These are phyloP conservation scores for Yamadazyma mexicana DNA, from an alignment of 1,139 yeast species.

Conservation along the genomic window DNA sequence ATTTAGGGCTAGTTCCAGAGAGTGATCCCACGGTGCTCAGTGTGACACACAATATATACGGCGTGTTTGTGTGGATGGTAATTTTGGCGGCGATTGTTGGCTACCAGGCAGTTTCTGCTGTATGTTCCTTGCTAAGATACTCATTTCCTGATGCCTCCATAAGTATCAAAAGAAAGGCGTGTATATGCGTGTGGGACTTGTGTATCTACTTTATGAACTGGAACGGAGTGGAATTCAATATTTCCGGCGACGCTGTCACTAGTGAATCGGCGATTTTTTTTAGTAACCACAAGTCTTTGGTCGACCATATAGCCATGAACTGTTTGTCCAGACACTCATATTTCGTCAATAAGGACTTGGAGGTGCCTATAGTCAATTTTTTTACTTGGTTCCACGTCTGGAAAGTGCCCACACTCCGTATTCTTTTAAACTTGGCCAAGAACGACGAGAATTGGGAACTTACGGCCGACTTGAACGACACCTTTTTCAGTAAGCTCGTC, in stretches of 20 bases:
- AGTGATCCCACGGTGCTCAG: slow-evolving; percentile 14
- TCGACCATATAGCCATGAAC: slow-evolving; percentile 53
- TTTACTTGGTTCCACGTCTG: slow-evolving; percentile 65
- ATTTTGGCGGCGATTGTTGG: slow-evolving; percentile 16
- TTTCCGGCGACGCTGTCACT: slow-evolving; percentile 45
- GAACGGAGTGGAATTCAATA: slow-evolving; percentile 35
- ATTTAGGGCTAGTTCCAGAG: slow-evolving; percentile 20
- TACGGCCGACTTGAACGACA: slow-evolving; percentile 28
- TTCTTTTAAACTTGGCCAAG: slow-evolving; percentile 42
- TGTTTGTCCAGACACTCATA: slow-evolving; percentile 36
- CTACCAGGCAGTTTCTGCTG: slow-evolving; percentile 28
- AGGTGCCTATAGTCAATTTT: slow-evolving; percentile 46
- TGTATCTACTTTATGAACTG: slow-evolving; percentile 33
- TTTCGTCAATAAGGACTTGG: slow-evolving; percentile 14
- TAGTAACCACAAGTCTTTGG: slow-evolving; percentile 56
- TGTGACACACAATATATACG: slow-evolving; percentile 18
- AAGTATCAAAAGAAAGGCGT: slow-evolving; percentile 22
- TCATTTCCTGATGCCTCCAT: slow-evolving; percentile 30
- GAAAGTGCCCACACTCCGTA: slow-evolving; percentile 50
- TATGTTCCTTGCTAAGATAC: slow-evolving; percentile 17
- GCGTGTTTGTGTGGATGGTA: slow-evolving; percentile 17
- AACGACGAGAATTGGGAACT: slow-evolving; percentile 69
- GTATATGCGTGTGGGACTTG: slow-evolving; percentile 35
- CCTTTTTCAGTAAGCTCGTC: slow-evolving; percentile 25
- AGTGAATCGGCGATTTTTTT: slow-evolving; percentile 49